phyloP scores from a whole-genome alignment of 2,329 filamentous ascomycete species.

The Phoma sp. region DNA sequence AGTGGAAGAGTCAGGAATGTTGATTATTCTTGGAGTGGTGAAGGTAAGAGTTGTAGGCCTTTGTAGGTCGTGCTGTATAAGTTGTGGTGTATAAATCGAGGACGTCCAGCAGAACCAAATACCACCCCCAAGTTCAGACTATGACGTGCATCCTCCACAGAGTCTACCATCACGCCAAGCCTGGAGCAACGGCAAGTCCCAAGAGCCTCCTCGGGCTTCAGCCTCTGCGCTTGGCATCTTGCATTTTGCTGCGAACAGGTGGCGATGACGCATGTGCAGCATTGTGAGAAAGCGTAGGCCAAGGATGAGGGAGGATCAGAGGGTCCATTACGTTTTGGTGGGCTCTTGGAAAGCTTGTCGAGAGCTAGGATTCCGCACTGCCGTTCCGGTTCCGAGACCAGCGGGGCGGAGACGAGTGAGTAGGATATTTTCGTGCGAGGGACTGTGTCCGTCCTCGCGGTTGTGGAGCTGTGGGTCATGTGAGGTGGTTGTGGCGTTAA shows the following conservation, averaged over 20 bases:
- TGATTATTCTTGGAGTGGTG: neutral
- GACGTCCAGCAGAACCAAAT: too few species aligned
- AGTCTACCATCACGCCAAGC: too few species aligned
- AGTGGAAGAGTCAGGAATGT: neutral
- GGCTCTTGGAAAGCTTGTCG: slow-evolving; percentile 11
- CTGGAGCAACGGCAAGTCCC: too few species aligned
- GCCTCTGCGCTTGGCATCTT: slow-evolving; percentile 23
- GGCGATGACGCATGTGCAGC: slow-evolving; percentile 27
- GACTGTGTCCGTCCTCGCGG: too few species aligned
- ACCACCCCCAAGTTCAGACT: too few species aligned
- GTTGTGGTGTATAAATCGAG: too few species aligned
- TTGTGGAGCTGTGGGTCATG: neutral
- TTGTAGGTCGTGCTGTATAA: too few species aligned
- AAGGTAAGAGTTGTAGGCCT: too few species aligned
- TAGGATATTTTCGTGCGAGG: too few species aligned
- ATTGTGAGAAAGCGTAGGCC: neutral
- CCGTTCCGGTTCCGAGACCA: slow-evolving; percentile 11
- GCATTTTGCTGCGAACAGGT: slow-evolving; percentile 19
- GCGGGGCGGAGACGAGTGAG: neutral
- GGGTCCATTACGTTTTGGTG: slow-evolving; percentile 14
- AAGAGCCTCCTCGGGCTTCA: slow-evolving; percentile 19
- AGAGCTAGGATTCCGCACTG: slow-evolving; percentile 8
- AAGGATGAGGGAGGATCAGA: neutral
- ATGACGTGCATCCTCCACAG: too few species aligned
- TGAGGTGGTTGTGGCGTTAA: neutral